phyloP scores from a whole-genome alignment of 2,329 filamentous ascomycete genomes.

The Scedosporium boydii region DNA sequence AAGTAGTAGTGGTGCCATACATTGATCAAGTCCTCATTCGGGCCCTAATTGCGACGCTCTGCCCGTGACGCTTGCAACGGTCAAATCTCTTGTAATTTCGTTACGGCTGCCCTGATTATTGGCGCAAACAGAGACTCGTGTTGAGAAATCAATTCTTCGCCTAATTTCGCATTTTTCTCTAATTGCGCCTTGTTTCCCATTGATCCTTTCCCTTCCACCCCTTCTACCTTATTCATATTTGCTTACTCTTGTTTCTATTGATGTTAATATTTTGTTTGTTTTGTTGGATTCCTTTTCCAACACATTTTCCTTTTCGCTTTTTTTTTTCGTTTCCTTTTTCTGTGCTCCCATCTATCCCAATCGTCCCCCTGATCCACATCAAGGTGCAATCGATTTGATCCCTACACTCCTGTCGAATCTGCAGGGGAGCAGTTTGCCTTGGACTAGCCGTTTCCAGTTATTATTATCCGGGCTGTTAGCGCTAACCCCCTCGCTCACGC shows the following conservation, averaged over 20 bases:
- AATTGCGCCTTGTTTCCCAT: not conserved
- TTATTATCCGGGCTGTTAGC: not conserved
- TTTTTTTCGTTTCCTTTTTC: no score
- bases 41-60: not conserved
- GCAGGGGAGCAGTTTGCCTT: no score
- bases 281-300: not conserved
- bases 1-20: no score
- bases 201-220: not conserved
- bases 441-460: not conserved
- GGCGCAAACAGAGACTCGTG: not conserved
- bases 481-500: conserved; percentile 11
- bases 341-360: no score
- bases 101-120: not conserved
- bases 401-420: not conserved
- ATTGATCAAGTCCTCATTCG: not conserved
- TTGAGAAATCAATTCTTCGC: not conserved
- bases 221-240: not conserved
- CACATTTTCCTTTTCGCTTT: no score
- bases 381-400: not conserved
- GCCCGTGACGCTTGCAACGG: no score
- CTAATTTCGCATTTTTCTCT: not conserved
- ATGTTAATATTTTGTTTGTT: not conserved
- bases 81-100: not conserved
- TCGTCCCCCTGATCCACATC: no score
- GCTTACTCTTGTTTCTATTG: conserved; percentile 3